Percentiles rank a stretch among this genome's conserved stretches.
phyloP scores from a whole-genome alignment of 768 basidiomycete genomes.

The Kwoniella bestiolae region DNA sequence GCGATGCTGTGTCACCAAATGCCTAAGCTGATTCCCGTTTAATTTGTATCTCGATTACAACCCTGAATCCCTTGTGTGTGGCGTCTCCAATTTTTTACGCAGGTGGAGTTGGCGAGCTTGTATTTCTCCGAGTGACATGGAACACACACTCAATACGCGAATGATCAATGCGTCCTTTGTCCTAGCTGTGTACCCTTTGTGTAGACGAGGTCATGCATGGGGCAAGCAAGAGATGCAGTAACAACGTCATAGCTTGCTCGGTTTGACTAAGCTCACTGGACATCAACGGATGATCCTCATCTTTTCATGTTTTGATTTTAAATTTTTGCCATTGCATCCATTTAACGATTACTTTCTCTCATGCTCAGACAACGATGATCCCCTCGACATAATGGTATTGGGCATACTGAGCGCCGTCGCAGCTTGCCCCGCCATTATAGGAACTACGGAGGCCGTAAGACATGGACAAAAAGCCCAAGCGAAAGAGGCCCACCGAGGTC shows the following conservation, averaged over 20 bases:
- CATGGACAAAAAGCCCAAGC: constrained; percentile 25
- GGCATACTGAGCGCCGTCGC: constrained; percentile 22
- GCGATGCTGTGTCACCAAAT: neutral
- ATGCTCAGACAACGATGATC: neutral
- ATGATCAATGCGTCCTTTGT: constrained; percentile 14
- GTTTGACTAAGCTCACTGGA: neutral
- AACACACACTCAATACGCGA: neutral
- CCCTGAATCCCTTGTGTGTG: neutral
- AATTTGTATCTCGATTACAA: neutral
- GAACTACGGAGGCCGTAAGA: constrained; percentile 21
- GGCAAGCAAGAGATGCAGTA: too few relatives aligned
- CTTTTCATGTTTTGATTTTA: neutral
- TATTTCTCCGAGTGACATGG: constrained; percentile 3
- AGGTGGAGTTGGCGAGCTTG: neutral
- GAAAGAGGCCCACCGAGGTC: constrained; percentile 24
- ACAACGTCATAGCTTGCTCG: constrained; percentile 2
- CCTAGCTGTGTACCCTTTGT: too few relatives aligned
- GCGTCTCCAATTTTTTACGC: neutral
- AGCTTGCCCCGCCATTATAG: constrained; percentile 24
- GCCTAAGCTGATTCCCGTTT: neutral
- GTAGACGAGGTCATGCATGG: too few relatives aligned
- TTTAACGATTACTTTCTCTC: neutral
- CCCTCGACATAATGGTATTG: constrained; percentile 10
- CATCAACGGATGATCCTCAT: neutral
- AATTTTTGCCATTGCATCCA: neutral